phyloP scores from a whole-genome alignment of 352 stramenopile species.

The Pythium scleroteichum region DNA sequence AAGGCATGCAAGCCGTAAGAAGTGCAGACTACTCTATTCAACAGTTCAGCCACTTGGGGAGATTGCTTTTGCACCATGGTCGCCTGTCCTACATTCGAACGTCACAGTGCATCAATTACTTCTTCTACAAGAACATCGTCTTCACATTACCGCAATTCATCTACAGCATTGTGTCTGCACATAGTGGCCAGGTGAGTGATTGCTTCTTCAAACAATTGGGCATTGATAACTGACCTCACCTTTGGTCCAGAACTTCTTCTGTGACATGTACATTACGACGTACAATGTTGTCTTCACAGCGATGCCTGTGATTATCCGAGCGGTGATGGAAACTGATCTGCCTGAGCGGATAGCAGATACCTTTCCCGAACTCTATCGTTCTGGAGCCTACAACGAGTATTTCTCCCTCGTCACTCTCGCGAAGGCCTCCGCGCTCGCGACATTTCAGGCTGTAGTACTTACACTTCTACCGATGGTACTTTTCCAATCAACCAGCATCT shows the following conservation, averaged over 20 bases:
- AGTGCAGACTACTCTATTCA: slow-evolving; percentile 82
- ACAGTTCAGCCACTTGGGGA: slow-evolving; percentile 79
- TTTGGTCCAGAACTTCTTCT: slow-evolving; percentile 64
- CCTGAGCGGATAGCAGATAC: slow-evolving; percentile 59
- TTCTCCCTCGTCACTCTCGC: slow-evolving; percentile 56
- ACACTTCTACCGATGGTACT: slow-evolving; percentile 59
- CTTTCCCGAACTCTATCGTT: slow-evolving; percentile 76
- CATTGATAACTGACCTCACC: not conserved
- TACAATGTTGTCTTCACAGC: slow-evolving; percentile 95
- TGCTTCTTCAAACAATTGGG: no score
- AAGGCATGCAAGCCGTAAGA: slow-evolving; percentile 91
- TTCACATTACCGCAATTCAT: slow-evolving; percentile 90
- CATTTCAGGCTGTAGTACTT: slow-evolving; percentile 61
- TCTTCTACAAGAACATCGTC: slow-evolving; percentile 99
- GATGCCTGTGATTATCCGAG: slow-evolving; percentile 84
- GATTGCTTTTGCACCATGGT: slow-evolving; percentile 74
- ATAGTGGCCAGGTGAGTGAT: slow-evolving; percentile 71
- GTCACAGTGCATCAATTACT: slow-evolving; percentile 95
- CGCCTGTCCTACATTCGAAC: slow-evolving; percentile 97
- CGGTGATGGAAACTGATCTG: slow-evolving; percentile 78
- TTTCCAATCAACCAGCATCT: slow-evolving; percentile 51
- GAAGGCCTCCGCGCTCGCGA: slow-evolving; percentile 41
- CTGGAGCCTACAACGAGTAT: slow-evolving; percentile 56
- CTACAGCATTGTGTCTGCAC: slow-evolving; percentile 84
- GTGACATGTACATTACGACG: slow-evolving; percentile 84